Conservation (phyloP, 768 basidiomycete species). For the Tulasnella sp. region DNA sequence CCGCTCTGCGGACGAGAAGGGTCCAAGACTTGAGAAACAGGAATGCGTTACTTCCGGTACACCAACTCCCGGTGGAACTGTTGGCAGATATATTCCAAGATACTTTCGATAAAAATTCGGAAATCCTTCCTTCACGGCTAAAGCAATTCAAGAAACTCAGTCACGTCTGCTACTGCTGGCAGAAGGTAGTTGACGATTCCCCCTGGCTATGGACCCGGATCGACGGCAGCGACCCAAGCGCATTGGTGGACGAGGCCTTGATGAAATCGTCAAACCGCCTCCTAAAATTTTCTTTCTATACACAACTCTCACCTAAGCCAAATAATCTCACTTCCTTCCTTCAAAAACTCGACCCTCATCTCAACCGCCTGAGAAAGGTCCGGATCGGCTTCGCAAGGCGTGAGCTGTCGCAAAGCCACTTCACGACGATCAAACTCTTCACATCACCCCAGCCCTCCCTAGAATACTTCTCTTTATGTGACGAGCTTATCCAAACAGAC, state of each 20-base stretch:
- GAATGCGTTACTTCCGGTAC: not conserved
- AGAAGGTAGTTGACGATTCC: not conserved
- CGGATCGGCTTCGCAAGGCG: not conserved
- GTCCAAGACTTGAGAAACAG: not conserved
- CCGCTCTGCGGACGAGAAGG: not conserved
- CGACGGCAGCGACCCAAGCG: not conserved
- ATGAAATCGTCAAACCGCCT: not conserved
- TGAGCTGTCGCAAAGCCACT: too few relatives aligned
- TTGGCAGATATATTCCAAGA: not conserved
- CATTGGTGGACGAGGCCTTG: not conserved
- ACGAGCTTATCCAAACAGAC: not conserved
- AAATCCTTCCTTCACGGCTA: not conserved
- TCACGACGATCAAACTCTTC: not conserved
- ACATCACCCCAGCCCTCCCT: not conserved
- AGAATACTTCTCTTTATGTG: not conserved
- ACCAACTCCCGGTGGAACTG: not conserved
- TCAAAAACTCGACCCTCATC: not conserved
- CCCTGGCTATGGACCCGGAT: not conserved
- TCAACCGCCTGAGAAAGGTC: not conserved
- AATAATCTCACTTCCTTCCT: not conserved
- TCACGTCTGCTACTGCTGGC: not conserved
- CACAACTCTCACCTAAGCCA: not conserved
- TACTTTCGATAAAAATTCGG: not conserved
- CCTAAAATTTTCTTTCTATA: not conserved
- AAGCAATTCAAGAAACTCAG: not conserved